Evolutionary conservation across 176 grass and related monocot species (phyloP), one percentile per base, ranked within the genome.

Genomic region (Eleusine coracana): DNA sequence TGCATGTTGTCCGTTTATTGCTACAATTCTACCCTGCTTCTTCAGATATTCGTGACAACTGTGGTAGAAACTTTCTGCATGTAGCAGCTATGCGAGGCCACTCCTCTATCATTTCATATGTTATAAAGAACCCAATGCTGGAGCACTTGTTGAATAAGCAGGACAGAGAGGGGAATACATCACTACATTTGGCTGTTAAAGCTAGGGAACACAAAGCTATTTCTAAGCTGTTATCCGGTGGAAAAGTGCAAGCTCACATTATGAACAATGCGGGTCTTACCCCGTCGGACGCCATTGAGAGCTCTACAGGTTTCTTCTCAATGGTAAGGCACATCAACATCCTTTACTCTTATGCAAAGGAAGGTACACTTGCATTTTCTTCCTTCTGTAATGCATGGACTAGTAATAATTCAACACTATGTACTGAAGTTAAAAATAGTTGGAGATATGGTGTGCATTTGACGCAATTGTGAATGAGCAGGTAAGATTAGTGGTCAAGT

Each of bases 261-360:
- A 83, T 86, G 74, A 89, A 92, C 50, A 92, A 86, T 76, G 83
- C 28, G 10, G 90, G 79, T 2, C 13, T 27, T 20, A 92, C 90
- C 8, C 56, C 83, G 5, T 37, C 72, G 27, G 86, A 89, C 21
- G 67, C 65, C 40, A 59, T 77, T 3, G 38, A 74, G 28, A 73
- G 66, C 16, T 85, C 56, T 20, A 70, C 25, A 5, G 72, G 78
- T 76, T 92, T 86, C 68, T 92, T 65, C 31, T 28, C 66, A 7
- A 89, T 92, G 90, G 90, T 92, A 86, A 58, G 21, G 37, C 5
- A 4, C 15, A 1, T 18, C 18, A 49, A 15, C 10, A 20, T 40
- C 10, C 80, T 58, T 27, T 3, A 5, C 41, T 11, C 6, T 38
- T 16, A 40, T 10, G 11, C 0, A 37, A 18, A 5, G 14, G 29